Conservation (phyloP, 2,329 filamentous ascomycete species). For the Decorospora gaudefroyi region DNA sequence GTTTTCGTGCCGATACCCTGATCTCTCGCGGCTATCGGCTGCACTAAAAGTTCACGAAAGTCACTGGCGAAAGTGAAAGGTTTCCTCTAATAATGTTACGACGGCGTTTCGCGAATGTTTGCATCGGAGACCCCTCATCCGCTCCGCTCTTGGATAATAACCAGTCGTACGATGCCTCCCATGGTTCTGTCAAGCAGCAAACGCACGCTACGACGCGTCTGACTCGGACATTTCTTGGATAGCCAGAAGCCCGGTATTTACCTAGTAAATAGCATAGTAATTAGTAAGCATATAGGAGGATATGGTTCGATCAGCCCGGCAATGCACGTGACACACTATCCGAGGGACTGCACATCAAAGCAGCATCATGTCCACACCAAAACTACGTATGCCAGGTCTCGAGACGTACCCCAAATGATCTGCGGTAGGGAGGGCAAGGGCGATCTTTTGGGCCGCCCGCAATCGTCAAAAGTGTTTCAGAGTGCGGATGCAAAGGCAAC, state of each 20-base stretch:
- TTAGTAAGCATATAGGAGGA: too few relatives aligned
- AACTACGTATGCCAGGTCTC: slow-evolving; percentile 21
- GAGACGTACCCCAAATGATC: slow-evolving; percentile 22
- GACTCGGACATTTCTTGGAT: too few relatives aligned
- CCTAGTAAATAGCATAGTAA: too few relatives aligned
- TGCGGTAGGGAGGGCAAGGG: slow-evolving; percentile 13
- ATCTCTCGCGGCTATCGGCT: slow-evolving; percentile 1
- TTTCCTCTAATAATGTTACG: too few relatives aligned
- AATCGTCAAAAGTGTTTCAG: slow-evolving; percentile 31
- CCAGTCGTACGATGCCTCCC: neutral
- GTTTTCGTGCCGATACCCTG: neutral
- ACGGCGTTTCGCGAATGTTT: too few relatives aligned
- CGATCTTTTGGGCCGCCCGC: slow-evolving; percentile 13
- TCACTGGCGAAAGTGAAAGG: neutral
- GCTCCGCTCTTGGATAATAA: neutral
- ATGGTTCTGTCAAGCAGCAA: too few relatives aligned
- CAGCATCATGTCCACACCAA: neutral
- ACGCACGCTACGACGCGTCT: too few relatives aligned
- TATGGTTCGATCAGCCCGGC: slow-evolving; percentile 6
- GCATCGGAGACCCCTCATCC: neutral
- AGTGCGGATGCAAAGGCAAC: slow-evolving; percentile 6
- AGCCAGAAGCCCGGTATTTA: too few relatives aligned
- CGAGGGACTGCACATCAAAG: neutral
- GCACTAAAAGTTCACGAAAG: too few relatives aligned
- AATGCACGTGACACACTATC: neutral